These are phyloP conservation scores for Royoungia palumana DNA, from an alignment of 768 basidiomycete genomes.

Conservation along the genomic window DNA sequence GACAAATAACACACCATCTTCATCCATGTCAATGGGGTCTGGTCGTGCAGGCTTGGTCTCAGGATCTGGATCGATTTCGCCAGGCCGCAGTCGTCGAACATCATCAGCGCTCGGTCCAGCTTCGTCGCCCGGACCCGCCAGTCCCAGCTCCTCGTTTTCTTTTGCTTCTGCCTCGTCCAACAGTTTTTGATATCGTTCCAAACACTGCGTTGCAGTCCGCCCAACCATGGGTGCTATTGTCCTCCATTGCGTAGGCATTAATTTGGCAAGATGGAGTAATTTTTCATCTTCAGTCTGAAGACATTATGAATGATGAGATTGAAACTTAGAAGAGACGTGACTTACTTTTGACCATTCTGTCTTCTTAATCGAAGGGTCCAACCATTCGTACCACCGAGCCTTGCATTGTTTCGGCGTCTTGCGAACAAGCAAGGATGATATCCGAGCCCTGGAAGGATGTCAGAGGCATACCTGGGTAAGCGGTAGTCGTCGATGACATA, in stretches of 20 bases:
- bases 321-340: not conserved
- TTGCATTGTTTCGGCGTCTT: conserved; percentile 99
- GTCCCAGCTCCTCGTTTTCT: conserved; percentile 91
- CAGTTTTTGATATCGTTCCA: conserved; percentile 97
- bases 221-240: conserved; percentile 99
- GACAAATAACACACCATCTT: conserved; percentile 68
- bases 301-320: not conserved
- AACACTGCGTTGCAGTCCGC: conserved; percentile 93
- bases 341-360: conserved; percentile 98
- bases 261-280: conserved; percentile 92
- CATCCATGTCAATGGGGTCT: conserved; percentile 99
- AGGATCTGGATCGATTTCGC: conserved; percentile 98
- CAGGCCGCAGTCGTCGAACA: conserved; percentile 81
- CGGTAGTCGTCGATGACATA: conserved; percentile 21
- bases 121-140: conserved; percentile 79
- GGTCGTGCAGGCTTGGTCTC: conserved; percentile 98
- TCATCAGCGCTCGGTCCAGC: conserved; percentile 89
- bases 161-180: conserved; percentile 96
- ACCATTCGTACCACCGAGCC: conserved; percentile 98
- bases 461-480: not conserved
- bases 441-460: conserved; percentile 72
- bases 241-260: conserved; percentile 99
- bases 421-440: conserved; percentile 93
- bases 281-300: conserved; percentile 95
- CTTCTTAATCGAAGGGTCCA: conserved; percentile 99